phyloP scores from a whole-genome alignment of 1,284 basidiomycete species.

The Ceratobasidium theobromae region DNA sequence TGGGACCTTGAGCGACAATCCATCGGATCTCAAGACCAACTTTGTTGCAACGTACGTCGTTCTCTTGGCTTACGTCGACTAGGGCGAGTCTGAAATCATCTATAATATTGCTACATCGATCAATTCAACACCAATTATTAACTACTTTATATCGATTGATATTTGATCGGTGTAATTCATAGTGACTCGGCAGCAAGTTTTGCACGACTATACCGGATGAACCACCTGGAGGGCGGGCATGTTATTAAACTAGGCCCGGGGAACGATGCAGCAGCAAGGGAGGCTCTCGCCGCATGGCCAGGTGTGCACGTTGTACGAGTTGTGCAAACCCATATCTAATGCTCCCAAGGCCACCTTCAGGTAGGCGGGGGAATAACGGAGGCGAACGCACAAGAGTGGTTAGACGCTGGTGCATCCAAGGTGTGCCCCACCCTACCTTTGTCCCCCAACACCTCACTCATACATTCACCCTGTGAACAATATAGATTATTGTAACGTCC shows the following conservation, averaged over 20 bases:
- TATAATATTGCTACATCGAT: not conserved
- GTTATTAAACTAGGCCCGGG: conserved; percentile 93
- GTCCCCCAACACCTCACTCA: conserved; percentile 7
- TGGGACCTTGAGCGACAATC: conserved; percentile 78
- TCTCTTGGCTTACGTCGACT: not conserved
- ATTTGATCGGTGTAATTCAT: conserved; percentile 31
- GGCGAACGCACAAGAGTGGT: conserved; percentile 81
- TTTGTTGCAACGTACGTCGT: conserved; percentile 76
- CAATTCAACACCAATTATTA: not conserved
- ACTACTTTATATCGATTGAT: not conserved
- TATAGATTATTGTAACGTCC: conserved; percentile 93
- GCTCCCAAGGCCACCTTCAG: conserved; percentile 67
- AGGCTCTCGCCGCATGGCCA: conserved; percentile 84
- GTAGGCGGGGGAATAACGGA: conserved; percentile 91
- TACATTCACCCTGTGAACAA: not conserved
- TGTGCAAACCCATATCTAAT: not conserved
- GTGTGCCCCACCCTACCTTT: conserved; percentile 50
- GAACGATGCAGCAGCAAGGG: conserved; percentile 84
- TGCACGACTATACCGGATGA: conserved; percentile 72
- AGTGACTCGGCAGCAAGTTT: conserved; percentile 84
- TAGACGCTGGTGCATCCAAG: conserved; percentile 89
- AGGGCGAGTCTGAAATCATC: not conserved
- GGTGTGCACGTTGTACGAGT: conserved; percentile 46
- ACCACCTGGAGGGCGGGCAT: conserved; percentile 83
- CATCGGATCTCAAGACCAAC: conserved; percentile 78